Conservation (phyloP, 2,329 filamentous ascomycete species). For the Exutisphaerella laricina region DNA sequence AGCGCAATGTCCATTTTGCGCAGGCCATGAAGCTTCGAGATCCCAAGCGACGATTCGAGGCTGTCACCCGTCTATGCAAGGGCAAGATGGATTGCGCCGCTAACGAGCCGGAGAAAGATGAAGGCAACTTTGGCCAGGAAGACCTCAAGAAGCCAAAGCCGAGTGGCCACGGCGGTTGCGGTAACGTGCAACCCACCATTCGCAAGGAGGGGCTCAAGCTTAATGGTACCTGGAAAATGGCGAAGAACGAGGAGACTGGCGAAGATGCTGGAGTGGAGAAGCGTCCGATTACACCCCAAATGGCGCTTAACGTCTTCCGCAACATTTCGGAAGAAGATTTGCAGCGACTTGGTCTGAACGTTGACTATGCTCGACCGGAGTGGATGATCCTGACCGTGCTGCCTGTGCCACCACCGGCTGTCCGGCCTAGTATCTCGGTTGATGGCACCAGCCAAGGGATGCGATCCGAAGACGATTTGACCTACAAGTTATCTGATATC, state of each 20-base stretch:
- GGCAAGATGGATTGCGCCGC: constrained; percentile 79
- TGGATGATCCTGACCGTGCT: constrained; percentile 98
- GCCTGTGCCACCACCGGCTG: constrained; percentile 89
- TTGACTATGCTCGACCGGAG: constrained; percentile 90
- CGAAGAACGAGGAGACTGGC: constrained; percentile 67
- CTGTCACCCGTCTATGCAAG: constrained; percentile 89
- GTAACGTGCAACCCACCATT: constrained; percentile 82
- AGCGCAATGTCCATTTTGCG: constrained; percentile 80
- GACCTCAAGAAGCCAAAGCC: constrained; percentile 49
- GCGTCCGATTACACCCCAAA: constrained; percentile 72
- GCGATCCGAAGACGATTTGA: constrained; percentile 97
- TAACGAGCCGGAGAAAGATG: constrained; percentile 61
- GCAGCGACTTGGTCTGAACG: constrained; percentile 81
- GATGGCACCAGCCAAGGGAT: constrained; percentile 88
- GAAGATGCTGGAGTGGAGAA: constrained; percentile 67
- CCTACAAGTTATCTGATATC: constrained; percentile 97
- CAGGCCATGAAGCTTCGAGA: constrained; percentile 80
- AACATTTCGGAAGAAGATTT: constrained; percentile 78
- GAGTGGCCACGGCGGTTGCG: constrained; percentile 76
- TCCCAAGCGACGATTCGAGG: constrained; percentile 89
- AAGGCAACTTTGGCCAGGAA: constrained; percentile 64
- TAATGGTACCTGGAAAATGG: constrained; percentile 65
- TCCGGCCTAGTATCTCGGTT: constrained; percentile 94
- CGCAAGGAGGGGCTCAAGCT: constrained; percentile 82
- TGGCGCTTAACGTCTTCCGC: constrained; percentile 79